Percentiles rank a stretch among this genome's conserved stretches.
phyloP scores from a whole-genome alignment of 208 protist species.

The Leishmania amazonensis region DNA sequence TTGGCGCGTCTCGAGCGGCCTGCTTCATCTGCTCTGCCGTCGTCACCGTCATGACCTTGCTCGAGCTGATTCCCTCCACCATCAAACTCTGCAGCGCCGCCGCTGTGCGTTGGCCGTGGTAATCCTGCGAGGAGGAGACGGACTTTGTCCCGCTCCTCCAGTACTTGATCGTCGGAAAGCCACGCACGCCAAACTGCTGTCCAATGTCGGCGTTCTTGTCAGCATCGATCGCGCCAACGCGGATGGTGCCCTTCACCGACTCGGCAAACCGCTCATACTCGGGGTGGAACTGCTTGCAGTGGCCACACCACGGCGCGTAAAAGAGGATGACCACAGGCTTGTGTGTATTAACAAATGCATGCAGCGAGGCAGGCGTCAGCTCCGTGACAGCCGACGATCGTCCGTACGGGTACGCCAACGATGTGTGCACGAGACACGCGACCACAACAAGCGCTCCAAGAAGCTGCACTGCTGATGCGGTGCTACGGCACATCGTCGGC shows the following conservation, averaged over 20 bases:
- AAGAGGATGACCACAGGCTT: conserved; percentile 93
- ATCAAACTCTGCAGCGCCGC: conserved; percentile 63
- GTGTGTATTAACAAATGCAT: conserved; percentile 79
- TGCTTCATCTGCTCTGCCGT: conserved; percentile 39
- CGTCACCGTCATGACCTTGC: conserved; percentile 33
- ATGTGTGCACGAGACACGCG: not conserved
- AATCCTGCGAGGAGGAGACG: conserved; percentile 57
- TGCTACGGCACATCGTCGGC: conserved; percentile 2
- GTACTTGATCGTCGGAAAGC: conserved; percentile 95
- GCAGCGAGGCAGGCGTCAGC: conserved; percentile 65
- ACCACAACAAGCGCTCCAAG: conserved; percentile 18
- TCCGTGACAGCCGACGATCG: conserved; percentile 66
- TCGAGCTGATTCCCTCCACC: conserved; percentile 48
- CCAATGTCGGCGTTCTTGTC: conserved; percentile 68
- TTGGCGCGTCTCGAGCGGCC: conserved; percentile 28
- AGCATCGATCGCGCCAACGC: conserved; percentile 86
- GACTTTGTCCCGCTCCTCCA: conserved; percentile 75
- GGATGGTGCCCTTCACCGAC: conserved; percentile 72
- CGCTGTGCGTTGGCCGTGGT: conserved; percentile 69
- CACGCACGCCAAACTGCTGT: conserved; percentile 76
- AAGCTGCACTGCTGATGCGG: conserved; percentile 1
- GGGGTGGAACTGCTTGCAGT: conserved; percentile 93
- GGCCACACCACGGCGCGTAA: conserved; percentile 96
- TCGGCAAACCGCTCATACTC: conserved; percentile 87
- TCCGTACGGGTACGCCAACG: conserved; percentile 61